phyloP scores from a whole-genome alignment of 2,329 filamentous ascomycete genomes.

The Neopestalotiopsis sp. region DNA sequence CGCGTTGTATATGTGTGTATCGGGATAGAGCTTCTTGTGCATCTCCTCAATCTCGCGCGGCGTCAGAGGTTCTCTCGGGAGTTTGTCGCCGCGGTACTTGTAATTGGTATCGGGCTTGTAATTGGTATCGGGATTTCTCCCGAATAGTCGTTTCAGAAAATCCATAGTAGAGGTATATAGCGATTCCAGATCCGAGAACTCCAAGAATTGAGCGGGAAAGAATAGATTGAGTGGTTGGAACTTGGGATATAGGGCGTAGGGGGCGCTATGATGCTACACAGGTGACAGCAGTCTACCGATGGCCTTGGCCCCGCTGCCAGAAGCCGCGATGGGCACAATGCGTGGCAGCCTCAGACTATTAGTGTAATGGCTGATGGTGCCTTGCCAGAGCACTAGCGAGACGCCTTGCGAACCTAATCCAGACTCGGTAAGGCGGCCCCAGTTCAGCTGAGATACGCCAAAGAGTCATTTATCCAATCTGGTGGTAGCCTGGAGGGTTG shows the following conservation, averaged over 20 bases:
- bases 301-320: not conserved
- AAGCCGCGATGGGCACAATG: not conserved
- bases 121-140: not conserved
- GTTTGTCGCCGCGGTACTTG: not conserved
- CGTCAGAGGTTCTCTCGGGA: not conserved
- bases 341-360: not conserved
- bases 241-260: too few relatives aligned
- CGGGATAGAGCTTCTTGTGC: not conserved
- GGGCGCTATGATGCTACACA: too few relatives aligned
- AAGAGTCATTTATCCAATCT: not conserved
- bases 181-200: not conserved
- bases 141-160: not conserved
- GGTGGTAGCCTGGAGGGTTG: not conserved
- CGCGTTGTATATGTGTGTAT: not conserved
- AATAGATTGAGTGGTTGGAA: not conserved
- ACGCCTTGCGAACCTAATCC: not conserved
- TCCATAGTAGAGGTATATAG: not conserved
- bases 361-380: not conserved
- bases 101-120: not conserved
- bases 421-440: not conserved
- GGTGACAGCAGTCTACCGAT: too few relatives aligned
- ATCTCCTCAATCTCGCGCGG: not conserved
- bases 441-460: not conserved
- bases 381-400: not conserved
- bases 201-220: not conserved